Evolutionary conservation across 176 grass and related monocot genomes (phyloP), one percentile per base, ranked within the genome.

Genomic region (Phoenix dactylifera): DNA sequence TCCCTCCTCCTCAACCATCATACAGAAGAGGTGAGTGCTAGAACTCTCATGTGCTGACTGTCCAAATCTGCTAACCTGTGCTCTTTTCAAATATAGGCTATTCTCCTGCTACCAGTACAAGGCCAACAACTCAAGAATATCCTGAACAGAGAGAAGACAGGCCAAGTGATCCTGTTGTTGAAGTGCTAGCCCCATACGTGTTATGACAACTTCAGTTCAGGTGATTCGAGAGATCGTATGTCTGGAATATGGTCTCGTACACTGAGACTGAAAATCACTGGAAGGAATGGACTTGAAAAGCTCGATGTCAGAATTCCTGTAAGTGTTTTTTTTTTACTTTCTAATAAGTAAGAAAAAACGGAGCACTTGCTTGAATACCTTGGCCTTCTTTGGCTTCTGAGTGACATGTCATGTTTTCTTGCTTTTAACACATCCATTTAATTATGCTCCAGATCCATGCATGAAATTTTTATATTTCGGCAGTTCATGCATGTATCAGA

Each of bases 231-330:
- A 70, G 81, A 70, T 26, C 62, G 69, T 52, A 79, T 75, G 62
- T 60, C 81, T 50, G 78, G 87, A 63, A 92, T 92, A 53, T 98
- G 87, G 93, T 85, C 93, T 56, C 87, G 81, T 20, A 86, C 74
- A 22, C 68, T 98, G 15, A 73, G 76, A 59, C 50, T 98, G 44
- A 88, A 80, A 79, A 85, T 98, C 72, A 98, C 93, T 26, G 93
- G 93, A 70, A 81, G 79, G 49, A 76, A 98, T 24, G 87, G 93
- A 22, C 54, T 83, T 18, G 74, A 67, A 77, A 98, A 98, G 70
- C 80, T 98, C 55, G 87, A 98, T 83, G 84, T 86, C 39, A 91
- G 81, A 52, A 85, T 98, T 77, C 93, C 87, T 39, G 93, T 98
- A 80, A 88, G 76, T 64, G 20, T 20, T 20, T 20, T 58, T 53